A percentile compares a stretch with the other conserved stretches of the same genome.
phyloP scores from a whole-genome alignment of 163 green algal genomes.

The Chloromonas sp. region DNA sequence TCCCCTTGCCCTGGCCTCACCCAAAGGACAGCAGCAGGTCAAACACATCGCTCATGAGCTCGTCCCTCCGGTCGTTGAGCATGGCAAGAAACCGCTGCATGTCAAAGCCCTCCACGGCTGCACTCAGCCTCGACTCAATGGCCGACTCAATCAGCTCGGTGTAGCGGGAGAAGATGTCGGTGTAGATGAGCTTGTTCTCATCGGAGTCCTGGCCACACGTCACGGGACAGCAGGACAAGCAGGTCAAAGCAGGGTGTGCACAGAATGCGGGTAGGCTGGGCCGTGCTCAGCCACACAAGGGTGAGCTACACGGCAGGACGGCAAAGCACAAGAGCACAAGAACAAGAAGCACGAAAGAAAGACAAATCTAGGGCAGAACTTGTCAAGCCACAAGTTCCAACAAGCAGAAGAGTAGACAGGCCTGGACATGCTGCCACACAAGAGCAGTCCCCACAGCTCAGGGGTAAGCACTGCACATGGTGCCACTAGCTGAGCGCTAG shows the following conservation, averaged over 20 bases:
- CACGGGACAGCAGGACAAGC: neutral
- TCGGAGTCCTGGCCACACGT: conserved; percentile 31
- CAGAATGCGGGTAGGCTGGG: neutral
- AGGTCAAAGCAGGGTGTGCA: neutral
- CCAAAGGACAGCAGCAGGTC: conserved; percentile 50
- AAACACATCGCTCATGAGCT: conserved; percentile 55
- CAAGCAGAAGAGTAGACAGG: too few relatives aligned
- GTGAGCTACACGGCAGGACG: too few relatives aligned
- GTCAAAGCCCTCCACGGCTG: conserved; percentile 42
- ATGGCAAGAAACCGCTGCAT: conserved; percentile 46
- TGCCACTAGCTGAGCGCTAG: too few relatives aligned
- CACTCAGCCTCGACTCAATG: conserved; percentile 33
- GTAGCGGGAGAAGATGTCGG: conserved; percentile 46
- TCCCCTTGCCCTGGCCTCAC: neutral
- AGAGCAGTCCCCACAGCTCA: too few relatives aligned
- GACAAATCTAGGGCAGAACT: too few relatives aligned
- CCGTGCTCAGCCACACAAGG: neutral
- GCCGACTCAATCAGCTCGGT: conserved; percentile 40
- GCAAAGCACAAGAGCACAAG: too few relatives aligned
- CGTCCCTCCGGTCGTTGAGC: conserved; percentile 33
- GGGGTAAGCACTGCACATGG: too few relatives aligned
- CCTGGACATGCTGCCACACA: too few relatives aligned
- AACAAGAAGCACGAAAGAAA: too few relatives aligned
- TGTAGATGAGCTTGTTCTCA: conserved; percentile 70
- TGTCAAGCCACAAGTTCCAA: too few relatives aligned